These are phyloP conservation scores for Chlamydomonas asymmetrica DNA, from an alignment of 139 green algal species.

Conservation along the genomic window DNA sequence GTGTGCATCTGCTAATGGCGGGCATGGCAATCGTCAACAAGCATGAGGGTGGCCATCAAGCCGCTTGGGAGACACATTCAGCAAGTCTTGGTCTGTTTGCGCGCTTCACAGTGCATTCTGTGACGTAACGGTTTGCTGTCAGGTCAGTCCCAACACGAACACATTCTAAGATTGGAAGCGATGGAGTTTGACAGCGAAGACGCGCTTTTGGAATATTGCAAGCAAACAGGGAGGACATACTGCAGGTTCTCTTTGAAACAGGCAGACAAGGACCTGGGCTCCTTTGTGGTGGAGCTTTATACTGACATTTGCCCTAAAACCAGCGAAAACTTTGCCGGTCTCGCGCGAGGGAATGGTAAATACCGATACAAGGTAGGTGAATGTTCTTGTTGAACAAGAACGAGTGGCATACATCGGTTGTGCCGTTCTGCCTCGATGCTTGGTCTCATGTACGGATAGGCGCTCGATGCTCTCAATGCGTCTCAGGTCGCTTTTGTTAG, in stretches of 20 bases:
- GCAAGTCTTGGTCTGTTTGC: neutral
- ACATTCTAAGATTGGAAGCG: neutral
- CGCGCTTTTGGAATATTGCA: constrained; percentile 8
- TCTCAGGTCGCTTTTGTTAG: neutral
- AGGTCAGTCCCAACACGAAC: too few relatives aligned
- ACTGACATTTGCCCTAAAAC: constrained; percentile 26
- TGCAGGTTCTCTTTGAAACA: neutral
- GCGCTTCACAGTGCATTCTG: neutral
- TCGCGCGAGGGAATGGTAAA: too few relatives aligned
- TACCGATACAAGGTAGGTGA: neutral
- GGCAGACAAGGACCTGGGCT: constrained; percentile 1
- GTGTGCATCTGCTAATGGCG: neutral
- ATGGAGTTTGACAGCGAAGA: constrained; percentile 22
- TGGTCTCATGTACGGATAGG: neutral
- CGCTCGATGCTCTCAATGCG: neutral
- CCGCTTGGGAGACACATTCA: neutral
- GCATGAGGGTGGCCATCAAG: neutral
- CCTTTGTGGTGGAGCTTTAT: constrained; percentile 11
- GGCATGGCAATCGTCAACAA: neutral
- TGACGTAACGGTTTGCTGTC: neutral
- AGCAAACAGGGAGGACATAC: constrained; percentile 8
- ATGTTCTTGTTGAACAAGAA: neutral
- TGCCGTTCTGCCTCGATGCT: neutral
- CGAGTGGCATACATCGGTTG: neutral
- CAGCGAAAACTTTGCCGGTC: constrained; percentile 9